Conservation (phyloP, 805 yeast genomes). For the Ogataea chonburiensis region DNA sequence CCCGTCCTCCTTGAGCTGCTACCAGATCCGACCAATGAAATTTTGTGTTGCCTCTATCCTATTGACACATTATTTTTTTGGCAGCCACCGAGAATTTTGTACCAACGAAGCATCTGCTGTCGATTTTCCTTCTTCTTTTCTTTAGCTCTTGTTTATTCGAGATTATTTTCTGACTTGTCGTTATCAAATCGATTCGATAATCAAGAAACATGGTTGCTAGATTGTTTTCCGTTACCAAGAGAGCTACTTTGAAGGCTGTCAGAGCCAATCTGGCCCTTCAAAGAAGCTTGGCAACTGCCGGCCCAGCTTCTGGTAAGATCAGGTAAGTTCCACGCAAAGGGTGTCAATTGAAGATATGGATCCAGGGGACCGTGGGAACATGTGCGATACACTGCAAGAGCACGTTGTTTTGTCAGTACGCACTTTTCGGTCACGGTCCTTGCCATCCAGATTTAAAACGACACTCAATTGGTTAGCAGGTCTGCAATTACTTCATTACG, state of each 20-base stretch:
- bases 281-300: slow-evolving; percentile 78
- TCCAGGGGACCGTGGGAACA: not conserved
- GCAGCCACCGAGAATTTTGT: slow-evolving; percentile 13
- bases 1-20: not conserved
- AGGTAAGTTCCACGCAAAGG: slow-evolving; percentile 55
- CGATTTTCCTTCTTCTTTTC: slow-evolving; percentile 19
- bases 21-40: slow-evolving; percentile 12
- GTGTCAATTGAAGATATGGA: slow-evolving; percentile 7
- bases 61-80: slow-evolving; percentile 8
- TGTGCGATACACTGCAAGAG: not conserved
- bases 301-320: slow-evolving; percentile 78
- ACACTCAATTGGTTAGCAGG: slow-evolving; percentile 5
- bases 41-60: slow-evolving; percentile 9
- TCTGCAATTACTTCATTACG: slow-evolving; percentile 1
- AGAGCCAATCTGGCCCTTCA: slow-evolving; percentile 74
- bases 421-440: not conserved
- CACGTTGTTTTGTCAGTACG: not conserved
- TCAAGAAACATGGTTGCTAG: slow-evolving; percentile 43
- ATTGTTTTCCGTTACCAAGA: slow-evolving; percentile 64
- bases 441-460: not conserved
- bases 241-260: slow-evolving; percentile 86
- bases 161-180: slow-evolving; percentile 16
- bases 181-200: slow-evolving; percentile 15
- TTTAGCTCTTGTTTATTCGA: slow-evolving; percentile 16
- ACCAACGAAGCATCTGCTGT: slow-evolving; percentile 19